A percentile compares a stretch with the other conserved stretches of the same genome.
These are phyloP conservation scores for Purpureocillium takamizusanense DNA, from an alignment of 2,329 filamentous ascomycete genomes.

Conservation along the genomic window DNA sequence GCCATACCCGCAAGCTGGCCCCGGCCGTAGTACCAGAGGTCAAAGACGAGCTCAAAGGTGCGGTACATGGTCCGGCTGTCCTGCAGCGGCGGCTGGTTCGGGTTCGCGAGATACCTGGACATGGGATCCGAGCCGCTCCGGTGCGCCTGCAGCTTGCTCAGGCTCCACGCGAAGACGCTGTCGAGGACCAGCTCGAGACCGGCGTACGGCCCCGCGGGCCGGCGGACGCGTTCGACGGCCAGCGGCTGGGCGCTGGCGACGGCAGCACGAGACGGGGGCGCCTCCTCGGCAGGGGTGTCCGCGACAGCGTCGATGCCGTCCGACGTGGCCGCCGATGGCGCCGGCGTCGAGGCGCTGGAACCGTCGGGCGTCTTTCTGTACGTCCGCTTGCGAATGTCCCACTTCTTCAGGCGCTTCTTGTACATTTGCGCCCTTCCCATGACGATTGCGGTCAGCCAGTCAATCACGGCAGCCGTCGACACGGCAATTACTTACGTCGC, in stretches of 20 bases:
- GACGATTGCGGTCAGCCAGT: no score
- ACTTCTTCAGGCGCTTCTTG: slow-evolving; percentile 28
- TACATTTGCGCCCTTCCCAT: slow-evolving; percentile 27
- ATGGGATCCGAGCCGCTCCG: slow-evolving; percentile 21
- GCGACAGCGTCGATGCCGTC: background rate
- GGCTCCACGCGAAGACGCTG: slow-evolving; percentile 24
- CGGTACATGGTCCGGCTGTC: slow-evolving; percentile 30
- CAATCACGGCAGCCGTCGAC: no score
- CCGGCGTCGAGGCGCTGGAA: slow-evolving; percentile 3
- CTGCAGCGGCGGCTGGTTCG: slow-evolving; percentile 24
- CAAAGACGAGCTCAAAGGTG: slow-evolving; percentile 27
- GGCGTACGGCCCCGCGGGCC: slow-evolving; percentile 14
- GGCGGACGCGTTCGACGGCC: slow-evolving; percentile 13
- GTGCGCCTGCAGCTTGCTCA: slow-evolving; percentile 22
- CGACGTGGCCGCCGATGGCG: background rate
- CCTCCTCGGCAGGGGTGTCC: slow-evolving; percentile 3
- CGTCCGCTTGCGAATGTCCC: slow-evolving; percentile 25
- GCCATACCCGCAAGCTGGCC: slow-evolving; percentile 26
- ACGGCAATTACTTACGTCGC: slow-evolving; percentile 23
- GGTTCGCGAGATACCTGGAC: slow-evolving; percentile 24
- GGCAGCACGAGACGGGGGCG: background rate
- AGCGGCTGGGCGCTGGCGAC: no score
- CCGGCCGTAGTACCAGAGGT: slow-evolving; percentile 25
- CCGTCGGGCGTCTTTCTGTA: slow-evolving; percentile 17
- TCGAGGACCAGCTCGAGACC: slow-evolving; percentile 23